Evolutionary conservation across 768 basidiomycete species (phyloP), one percentile per base, ranked within the genome.

Genomic region (Chalciporus pseudorubinellus): DNA sequence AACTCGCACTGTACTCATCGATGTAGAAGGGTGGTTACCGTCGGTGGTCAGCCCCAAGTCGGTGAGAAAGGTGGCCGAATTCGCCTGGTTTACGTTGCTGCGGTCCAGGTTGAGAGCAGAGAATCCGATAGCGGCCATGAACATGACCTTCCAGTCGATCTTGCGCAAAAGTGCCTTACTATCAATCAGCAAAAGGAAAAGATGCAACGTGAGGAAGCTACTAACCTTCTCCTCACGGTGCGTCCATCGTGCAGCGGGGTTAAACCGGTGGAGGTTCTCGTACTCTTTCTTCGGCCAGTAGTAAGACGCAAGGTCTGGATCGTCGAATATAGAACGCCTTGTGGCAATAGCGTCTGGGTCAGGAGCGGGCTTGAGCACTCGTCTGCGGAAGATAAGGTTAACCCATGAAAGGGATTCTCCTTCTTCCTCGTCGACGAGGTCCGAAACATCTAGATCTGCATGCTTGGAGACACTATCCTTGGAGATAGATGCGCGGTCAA

Each of bases 61-160:
- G 0, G 72, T 67, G n/a, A 86, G 70, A 58, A 86, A 75, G 56
- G 74, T 79, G 56, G 80, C 77, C 0, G 79, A 75, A 53, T 83
- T 83, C 4, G 83, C 84, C 60, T 82, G 80, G 26, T 64, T 69
- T 45, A 85, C 55, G 54, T 85, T 85, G 40, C 60, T 67, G 44
- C 82, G 71, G 57, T 83, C 81, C 26, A 82, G 52, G 53, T 80
- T 81, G 46, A 82, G 68, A 0, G 80, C 79, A 3, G 79, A 78
- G 57, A 84, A 85, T 61, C 76, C 77, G 52, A 83, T 69, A 6
- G 76, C 74, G 18, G 80, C 77, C 73, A 77, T 78, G 4, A 77
- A 48, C 77, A 84, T 78, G 36, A 85, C 76, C 53, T 75, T 83
- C 77, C 78, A 82, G 57, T 86, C 82, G 26, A 82, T 72, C 56